Percentiles rank a stretch among this genome's conserved stretches.
These are phyloP conservation scores for Podospora didyma DNA, from an alignment of 495 filamentous ascomycete genomes.

Conservation along the genomic window DNA sequence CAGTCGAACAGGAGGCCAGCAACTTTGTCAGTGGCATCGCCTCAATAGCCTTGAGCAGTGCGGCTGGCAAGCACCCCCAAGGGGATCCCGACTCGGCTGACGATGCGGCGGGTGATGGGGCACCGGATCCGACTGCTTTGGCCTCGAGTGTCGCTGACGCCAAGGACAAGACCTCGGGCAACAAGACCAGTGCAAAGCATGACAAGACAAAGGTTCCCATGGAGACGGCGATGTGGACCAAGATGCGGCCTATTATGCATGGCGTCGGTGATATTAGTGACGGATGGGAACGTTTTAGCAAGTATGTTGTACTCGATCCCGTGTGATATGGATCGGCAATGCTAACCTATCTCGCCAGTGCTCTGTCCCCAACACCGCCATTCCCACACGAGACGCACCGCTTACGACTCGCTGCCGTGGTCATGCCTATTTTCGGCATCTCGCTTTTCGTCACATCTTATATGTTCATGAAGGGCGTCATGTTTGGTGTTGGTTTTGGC, in stretches of 20 bases:
- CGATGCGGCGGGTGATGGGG: conserved; percentile 41
- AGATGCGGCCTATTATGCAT: conserved; percentile 76
- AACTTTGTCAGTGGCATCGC: conserved; percentile 78
- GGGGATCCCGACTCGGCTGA: conserved; percentile 41
- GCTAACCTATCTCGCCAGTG: conserved; percentile 37
- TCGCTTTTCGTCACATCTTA: conserved; percentile 67
- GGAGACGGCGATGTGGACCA: conserved; percentile 71
- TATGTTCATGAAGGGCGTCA: conserved; percentile 65
- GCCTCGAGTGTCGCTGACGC: conserved; percentile 50
- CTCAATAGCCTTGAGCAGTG: conserved; percentile 68
- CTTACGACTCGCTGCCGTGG: conserved; percentile 56
- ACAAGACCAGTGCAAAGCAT: conserved; percentile 45
- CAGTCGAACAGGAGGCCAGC: conserved; percentile 78
- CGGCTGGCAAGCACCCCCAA: conserved; percentile 66
- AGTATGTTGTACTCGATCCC: conserved; percentile 43
- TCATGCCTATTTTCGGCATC: conserved; percentile 53
- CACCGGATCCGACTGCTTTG: conserved; percentile 60
- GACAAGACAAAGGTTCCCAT: conserved; percentile 86
- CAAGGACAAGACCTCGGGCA: conserved; percentile 48
- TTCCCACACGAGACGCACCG: conserved; percentile 63
- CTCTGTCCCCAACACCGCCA: conserved; percentile 72
- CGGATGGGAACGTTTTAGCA: conserved; percentile 75
- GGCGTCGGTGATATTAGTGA: conserved; percentile 68
- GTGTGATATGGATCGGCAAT: background rate
- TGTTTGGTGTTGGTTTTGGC: conserved; percentile 62